Conservation (phyloP, 2,329 filamentous ascomycete species). For the Graphium sp. region DNA sequence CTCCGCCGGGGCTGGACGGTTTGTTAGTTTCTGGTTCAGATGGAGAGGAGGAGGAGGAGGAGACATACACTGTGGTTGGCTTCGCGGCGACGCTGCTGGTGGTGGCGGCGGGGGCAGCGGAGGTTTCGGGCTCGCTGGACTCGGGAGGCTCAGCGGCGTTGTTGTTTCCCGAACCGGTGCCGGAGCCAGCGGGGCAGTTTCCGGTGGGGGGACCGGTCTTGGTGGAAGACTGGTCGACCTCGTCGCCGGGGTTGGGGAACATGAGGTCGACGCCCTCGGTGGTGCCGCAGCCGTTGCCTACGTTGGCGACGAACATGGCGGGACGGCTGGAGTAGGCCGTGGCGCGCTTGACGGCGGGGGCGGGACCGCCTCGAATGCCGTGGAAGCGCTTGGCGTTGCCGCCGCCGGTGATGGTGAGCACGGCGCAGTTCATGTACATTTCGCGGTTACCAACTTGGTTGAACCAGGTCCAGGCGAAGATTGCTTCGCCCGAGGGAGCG, state of each 20-base stretch:
- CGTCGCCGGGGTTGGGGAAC: constrained; percentile 49
- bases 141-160: constrained; percentile 5
- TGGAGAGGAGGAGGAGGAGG: constrained; percentile 1
- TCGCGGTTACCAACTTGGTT: constrained; percentile 64
- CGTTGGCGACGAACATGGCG: constrained; percentile 55
- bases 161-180: constrained; percentile 9
- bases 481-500: constrained; percentile 39
- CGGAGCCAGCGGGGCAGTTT: constrained; percentile 16
- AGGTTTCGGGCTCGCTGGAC: constrained; percentile 6
- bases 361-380: too few relatives aligned
- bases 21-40: constrained; percentile 6
- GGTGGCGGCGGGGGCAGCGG: constrained; percentile 8
- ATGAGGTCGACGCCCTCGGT: constrained; percentile 37
- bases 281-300: constrained; percentile 42
- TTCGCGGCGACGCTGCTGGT: constrained; percentile 4
- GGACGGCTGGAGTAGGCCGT: constrained; percentile 39
- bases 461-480: constrained; percentile 67
- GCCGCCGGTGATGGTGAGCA: constrained; percentile 39
- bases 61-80: constrained; percentile 7
- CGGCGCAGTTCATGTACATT: constrained; percentile 78
- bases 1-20: constrained; percentile 20
- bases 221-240: constrained; percentile 22
- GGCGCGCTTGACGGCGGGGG: constrained; percentile 9
- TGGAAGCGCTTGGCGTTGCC: constrained; percentile 14
- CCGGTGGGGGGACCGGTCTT: constrained; percentile 18